Evolutionary conservation across 2,329 filamentous ascomycete genomes (phyloP).

Genomic region (Immersiporthe knoxdaviesiana): DNA sequence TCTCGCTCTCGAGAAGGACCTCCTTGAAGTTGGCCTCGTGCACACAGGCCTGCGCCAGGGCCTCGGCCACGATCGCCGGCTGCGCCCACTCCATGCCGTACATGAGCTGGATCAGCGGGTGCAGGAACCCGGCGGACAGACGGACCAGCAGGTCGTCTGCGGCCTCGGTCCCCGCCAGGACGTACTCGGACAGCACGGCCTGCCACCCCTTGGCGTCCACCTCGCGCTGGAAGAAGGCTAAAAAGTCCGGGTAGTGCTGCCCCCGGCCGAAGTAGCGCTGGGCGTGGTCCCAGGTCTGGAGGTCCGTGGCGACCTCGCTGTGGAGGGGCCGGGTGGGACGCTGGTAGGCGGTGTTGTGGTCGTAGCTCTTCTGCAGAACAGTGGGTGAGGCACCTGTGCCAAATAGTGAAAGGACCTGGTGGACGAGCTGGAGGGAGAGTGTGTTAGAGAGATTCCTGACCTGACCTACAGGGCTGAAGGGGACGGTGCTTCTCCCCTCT

Average conservation of each 20-base stretch:
- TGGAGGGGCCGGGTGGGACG: slow-evolving; percentile 53
- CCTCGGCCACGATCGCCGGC: slow-evolving; percentile 79
- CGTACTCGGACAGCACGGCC: slow-evolving; percentile 63
- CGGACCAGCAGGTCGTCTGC: slow-evolving; percentile 72
- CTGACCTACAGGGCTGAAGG: slow-evolving; percentile 46
- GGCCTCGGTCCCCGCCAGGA: slow-evolving; percentile 68
- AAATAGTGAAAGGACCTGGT: slow-evolving; percentile 77
- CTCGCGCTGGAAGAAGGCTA: slow-evolving; percentile 75
- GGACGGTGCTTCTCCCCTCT: neutral
- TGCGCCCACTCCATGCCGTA: slow-evolving; percentile 84
- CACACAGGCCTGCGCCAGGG: slow-evolving; percentile 74
- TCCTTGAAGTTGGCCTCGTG: slow-evolving; percentile 61
- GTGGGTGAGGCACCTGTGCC: slow-evolving; percentile 69
- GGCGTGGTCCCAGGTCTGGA: slow-evolving; percentile 61
- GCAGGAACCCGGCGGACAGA: slow-evolving; percentile 65
- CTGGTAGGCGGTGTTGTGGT: slow-evolving; percentile 70
- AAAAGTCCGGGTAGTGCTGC: slow-evolving; percentile 70
- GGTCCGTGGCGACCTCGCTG: slow-evolving; percentile 53
- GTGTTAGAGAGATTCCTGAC: neutral
- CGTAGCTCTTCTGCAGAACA: slow-evolving; percentile 66
- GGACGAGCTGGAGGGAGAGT: slow-evolving; percentile 55
- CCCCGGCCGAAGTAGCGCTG: slow-evolving; percentile 64
- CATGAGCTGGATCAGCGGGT: slow-evolving; percentile 83
- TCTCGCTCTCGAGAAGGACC: slow-evolving; percentile 60
- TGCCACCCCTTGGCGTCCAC: slow-evolving; percentile 66